These are phyloP conservation scores for Mrakia blollopis DNA, from an alignment of 768 basidiomycete species.

Conservation along the genomic window DNA sequence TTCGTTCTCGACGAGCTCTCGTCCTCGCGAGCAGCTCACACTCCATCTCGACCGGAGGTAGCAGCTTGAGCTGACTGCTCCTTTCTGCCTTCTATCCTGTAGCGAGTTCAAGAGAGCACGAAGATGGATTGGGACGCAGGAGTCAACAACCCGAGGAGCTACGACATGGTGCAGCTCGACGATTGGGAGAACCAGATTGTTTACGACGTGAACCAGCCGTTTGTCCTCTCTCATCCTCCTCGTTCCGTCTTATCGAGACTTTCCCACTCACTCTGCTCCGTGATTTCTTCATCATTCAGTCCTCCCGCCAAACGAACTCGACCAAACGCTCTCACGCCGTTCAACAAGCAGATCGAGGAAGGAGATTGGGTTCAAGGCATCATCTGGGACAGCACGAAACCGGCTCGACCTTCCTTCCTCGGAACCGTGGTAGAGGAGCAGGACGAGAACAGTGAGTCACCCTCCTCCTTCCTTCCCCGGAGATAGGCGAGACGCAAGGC, in stretches of 20 bases:
- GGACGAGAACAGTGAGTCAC: conserved; percentile 22
- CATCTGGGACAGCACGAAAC: conserved; percentile 39
- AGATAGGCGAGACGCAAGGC: background rate
- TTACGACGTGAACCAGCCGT: conserved; percentile 18
- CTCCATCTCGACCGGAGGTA: background rate
- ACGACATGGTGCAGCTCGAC: conserved; percentile 19
- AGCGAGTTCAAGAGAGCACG: background rate
- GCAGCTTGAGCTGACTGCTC: background rate
- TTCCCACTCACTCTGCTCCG: background rate
- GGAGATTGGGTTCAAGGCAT: conserved; percentile 43
- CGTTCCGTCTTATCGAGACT: background rate
- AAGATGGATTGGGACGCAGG: conserved; percentile 10
- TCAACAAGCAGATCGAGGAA: conserved; percentile 40
- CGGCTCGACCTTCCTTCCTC: background rate
- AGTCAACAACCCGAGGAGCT: conserved; percentile 12
- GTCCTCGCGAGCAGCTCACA: background rate
- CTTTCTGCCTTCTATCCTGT: no score
- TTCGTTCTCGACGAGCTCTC: background rate
- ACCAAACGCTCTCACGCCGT: conserved; percentile 36
- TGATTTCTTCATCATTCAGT: background rate
- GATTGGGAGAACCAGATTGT: conserved; percentile 29
- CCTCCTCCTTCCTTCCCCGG: background rate
- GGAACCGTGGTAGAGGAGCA: conserved; percentile 38
- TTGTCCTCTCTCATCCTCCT: background rate
- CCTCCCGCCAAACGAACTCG: conserved; percentile 27